Evolutionary conservation across 2,329 filamentous ascomycete genomes (phyloP), one percentile per base, ranked within the genome.

Genomic region (Achaetomium macrosporum): DNA sequence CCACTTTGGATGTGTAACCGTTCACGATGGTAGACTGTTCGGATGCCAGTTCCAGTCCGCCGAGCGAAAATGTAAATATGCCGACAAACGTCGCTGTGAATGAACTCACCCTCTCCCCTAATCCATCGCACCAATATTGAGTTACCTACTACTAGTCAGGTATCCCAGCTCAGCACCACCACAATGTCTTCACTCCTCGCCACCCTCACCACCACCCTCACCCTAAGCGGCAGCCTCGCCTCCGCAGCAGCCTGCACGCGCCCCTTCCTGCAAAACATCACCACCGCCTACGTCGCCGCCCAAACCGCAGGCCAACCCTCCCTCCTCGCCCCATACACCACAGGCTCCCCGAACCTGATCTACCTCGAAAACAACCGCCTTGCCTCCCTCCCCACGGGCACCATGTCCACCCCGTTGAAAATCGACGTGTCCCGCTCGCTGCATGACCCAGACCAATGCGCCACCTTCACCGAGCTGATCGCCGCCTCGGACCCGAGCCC

Each of bases 391-490:
- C 30, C 7, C 29, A 29, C 33, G 2, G 25, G 43, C 37, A 15
- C 37, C 8, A 40, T 53, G n/a, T 20, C 51, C 16, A 31, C 17
- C 1, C 41, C 46, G 4, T 35, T 53, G 15, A 49, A 53, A n/a
- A 25, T 41, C 25, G 46, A 53, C 35, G 10, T 29, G n/a, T 13
- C 33, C 35, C 41, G 46, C n/a, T 44, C 45, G 8, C 31, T 53
- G 2, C 45, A 53, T 45, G 51, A 49, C 41, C 39, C 46, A 6
- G 30, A 39, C 17, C 35, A 49, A 17, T 53, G 51, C 51, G 41
- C 51, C 4, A 33, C 51, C 29, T 60, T 58, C 42, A 61, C 60
- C 33, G 60, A 63, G 43, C 61, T 71, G 54, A 61, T 70, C 17
- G 64, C 68, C 41, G 51, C 54, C 5, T 51, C 42, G 7, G 62